Evolutionary conservation across 305 asterid genomes (phyloP).

Genomic region (Plantago coronopus): DNA sequence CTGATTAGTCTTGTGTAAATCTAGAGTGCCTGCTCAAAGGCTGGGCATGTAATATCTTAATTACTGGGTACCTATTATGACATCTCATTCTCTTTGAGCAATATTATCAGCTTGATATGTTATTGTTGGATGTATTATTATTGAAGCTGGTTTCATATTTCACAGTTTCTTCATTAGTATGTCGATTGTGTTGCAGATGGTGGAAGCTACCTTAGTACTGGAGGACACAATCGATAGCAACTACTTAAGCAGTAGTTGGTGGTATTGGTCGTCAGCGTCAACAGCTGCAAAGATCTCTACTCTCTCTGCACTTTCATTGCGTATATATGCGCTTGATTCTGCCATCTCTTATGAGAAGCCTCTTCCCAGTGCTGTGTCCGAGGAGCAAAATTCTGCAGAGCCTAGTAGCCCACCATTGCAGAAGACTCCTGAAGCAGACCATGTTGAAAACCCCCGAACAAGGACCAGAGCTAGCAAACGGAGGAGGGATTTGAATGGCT

Average conservation of each 20-base stretch:
- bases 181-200: constrained; percentile 56
- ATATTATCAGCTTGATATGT: not conserved
- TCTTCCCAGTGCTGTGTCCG: constrained; percentile 20
- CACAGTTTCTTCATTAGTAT: constrained; percentile 11
- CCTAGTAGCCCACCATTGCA: constrained; percentile 47
- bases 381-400: constrained; percentile 21
- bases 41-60: too few relatives aligned
- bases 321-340: constrained; percentile 71
- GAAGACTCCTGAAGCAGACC: constrained; percentile 48
- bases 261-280: constrained; percentile 97
- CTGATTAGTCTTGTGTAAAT: too few relatives aligned
- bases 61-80: too few relatives aligned
- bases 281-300: constrained; percentile 76
- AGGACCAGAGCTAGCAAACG: constrained; percentile 73
- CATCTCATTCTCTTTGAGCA: not conserved
- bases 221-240: constrained; percentile 80
- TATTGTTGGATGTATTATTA: not conserved
- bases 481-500: constrained; percentile 46
- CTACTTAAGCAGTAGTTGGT: constrained; percentile 72
- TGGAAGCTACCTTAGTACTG: constrained; percentile 61
- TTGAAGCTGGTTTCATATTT: not conserved
- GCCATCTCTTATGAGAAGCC: constrained; percentile 74
- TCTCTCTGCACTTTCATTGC: constrained; percentile 78
- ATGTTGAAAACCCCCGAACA: constrained; percentile 63
- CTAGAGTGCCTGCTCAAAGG: not conserved